Evolutionary conservation across 2,329 filamentous ascomycete species (phyloP), one percentile per base, ranked within the genome.

Genomic region (Camptophora hylomeconis): DNA sequence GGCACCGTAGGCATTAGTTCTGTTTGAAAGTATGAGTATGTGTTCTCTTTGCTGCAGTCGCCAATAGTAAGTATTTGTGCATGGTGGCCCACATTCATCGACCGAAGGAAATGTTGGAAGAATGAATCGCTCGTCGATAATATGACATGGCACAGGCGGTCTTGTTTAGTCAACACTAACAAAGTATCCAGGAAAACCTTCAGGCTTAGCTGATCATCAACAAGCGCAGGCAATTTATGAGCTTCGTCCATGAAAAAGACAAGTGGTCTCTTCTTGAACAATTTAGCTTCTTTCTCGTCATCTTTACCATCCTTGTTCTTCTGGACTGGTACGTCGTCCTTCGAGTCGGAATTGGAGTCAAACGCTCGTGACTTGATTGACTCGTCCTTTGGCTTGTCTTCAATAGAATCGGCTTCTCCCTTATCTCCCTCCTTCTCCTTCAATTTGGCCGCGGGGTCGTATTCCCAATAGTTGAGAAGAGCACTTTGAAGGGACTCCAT

Each of bases 211-310:
- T 31, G 29, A 18, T 26, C 24, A 18, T 31, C 23, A 5, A 31
- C 29, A 9, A 31, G 23, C 2, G 29, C 29, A 6, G 29, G 24
- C 16, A 31, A n/a, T 21, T 31, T 31, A 13, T 31, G 29, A 7
- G 29, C 29, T 21, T 31, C 29, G 12, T 31, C 29, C 7, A 31
- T 18, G 11, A 31, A 18, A 15, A 31, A 31, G n/a, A 31, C 29
- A n/a, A 31, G 20, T 5, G 29, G 29, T 20, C 29, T 23, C 17
- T 31, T 26, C 16, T 20, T 25, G 24, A 31, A 31, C 6, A 3
- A n/a, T 5, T 15, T 20, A n/a, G n/a, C n/a, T 7, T 11, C 5
- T n/a, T 26, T 21, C 5, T 15, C 13, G 5, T 12, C 10, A 2
- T 20, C 17, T 9, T 18, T 18, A 17, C 11, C 17, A 14, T 26